Evolutionary conservation across 345 rosid genomes (phyloP).

Genomic region (Populus deltoides): DNA sequence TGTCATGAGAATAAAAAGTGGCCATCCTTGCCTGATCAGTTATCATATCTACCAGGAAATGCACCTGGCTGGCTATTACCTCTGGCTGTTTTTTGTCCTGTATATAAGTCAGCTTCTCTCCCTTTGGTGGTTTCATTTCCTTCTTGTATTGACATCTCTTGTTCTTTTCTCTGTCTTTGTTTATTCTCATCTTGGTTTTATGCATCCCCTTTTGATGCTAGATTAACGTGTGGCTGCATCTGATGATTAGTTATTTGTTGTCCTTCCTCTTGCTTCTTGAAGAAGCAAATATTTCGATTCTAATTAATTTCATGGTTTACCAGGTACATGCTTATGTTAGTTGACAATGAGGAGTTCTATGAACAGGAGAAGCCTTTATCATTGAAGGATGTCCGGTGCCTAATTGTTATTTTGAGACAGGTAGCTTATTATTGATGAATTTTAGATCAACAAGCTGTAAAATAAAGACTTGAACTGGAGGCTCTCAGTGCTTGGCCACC

Average conservation of each 20-base stretch:
- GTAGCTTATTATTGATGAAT: conserved; percentile 30
- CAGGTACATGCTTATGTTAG: conserved; percentile 98
- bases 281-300: not conserved
- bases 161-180: not conserved
- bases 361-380: conserved; percentile 90
- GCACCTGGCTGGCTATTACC: conserved; percentile 95
- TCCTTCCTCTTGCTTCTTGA: not conserved
- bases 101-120: conserved; percentile 71
- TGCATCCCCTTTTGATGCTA: not conserved
- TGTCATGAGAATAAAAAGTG: conserved; percentile 86
- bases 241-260: not conserved
- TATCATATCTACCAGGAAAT: conserved; percentile 69
- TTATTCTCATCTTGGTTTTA: not conserved
- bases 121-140: not conserved
- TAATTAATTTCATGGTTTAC: conserved; percentile 29
- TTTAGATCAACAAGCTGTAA: not conserved
- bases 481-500: not conserved
- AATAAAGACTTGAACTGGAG: not conserved
- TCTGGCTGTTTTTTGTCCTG: conserved; percentile 91
- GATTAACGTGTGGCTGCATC: not conserved
- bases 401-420: conserved; percentile 82
- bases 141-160: not conserved
- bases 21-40: conserved; percentile 59
- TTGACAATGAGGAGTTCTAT: conserved; percentile 95
- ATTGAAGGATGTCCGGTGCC: conserved; percentile 66